These are phyloP conservation scores for Cucumis sativus DNA, from an alignment of 306 rosid genomes.

Conservation along the genomic window Cucumber_9930_V3 NC_026655.2:15823001-15823500, in stretches of 20 bases:
- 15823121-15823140: conserved; percentile 54
- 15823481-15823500: too few relatives aligned
- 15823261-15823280: conserved; percentile 78
- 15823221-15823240: conserved; percentile 61
- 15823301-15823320: conserved; percentile 9
- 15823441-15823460: not conserved
- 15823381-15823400: not conserved
- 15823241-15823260: conserved; percentile 57
- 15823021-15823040: not conserved
- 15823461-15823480: not conserved
- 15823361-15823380: conserved; percentile 9
- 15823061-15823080: not conserved
- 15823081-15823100: not conserved
- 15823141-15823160: conserved; percentile 88
- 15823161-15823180: conserved; percentile 92
- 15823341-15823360: conserved; percentile 5
- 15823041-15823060: not conserved
- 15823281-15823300: conserved; percentile 45
- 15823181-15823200: conserved; percentile 68
- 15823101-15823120: not conserved
- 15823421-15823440: not conserved
- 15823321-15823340: conserved; percentile 17
- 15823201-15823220: conserved; percentile 54
- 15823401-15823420: not conserved
- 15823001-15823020: not conserved